phyloP scores from a whole-genome alignment of 2,329 filamentous ascomycete genomes.

The Sporothrix protearum region DNA sequence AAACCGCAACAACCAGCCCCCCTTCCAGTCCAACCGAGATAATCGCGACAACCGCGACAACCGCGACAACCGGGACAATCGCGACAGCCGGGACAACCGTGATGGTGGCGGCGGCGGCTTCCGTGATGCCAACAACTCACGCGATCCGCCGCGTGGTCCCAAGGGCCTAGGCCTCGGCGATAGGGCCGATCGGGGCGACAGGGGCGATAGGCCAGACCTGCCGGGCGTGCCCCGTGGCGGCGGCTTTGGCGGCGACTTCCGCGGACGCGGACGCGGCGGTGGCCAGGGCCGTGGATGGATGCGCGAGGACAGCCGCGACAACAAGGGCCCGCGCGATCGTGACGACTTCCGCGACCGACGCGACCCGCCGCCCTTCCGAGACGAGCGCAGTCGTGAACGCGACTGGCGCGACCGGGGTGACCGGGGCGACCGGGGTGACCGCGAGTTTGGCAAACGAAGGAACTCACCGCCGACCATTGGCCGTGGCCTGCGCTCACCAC shows the following conservation, averaged over 20 bases:
- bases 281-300: conserved; percentile 57
- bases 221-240: conserved; percentile 74
- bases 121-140: conserved; percentile 48
- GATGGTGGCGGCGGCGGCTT: conserved; percentile 43
- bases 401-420: conserved; percentile 39
- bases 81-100: conserved; percentile 44
- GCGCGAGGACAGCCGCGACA: conserved; percentile 61
- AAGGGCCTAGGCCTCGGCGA: no score
- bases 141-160: conserved; percentile 77
- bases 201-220: conserved; percentile 55
- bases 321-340: conserved; percentile 50
- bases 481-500: conserved; percentile 53
- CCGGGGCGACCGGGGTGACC: conserved; percentile 32
- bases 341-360: conserved; percentile 58
- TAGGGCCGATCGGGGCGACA: no score
- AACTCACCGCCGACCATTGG: conserved; percentile 58
- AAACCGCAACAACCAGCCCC: conserved; percentile 52
- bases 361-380: conserved; percentile 49
- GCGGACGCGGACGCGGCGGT: conserved; percentile 55
- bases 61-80: conserved; percentile 54
- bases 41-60: background rate
- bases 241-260: conserved; percentile 63
- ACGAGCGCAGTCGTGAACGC: conserved; percentile 54
- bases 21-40: conserved; percentile 60
- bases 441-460: conserved; percentile 56